A percentile compares a stretch with the other conserved stretches of the same genome.
Conservation (phyloP, 2,329 filamentous ascomycete species). For the Ophiostoma sp. region DNA sequence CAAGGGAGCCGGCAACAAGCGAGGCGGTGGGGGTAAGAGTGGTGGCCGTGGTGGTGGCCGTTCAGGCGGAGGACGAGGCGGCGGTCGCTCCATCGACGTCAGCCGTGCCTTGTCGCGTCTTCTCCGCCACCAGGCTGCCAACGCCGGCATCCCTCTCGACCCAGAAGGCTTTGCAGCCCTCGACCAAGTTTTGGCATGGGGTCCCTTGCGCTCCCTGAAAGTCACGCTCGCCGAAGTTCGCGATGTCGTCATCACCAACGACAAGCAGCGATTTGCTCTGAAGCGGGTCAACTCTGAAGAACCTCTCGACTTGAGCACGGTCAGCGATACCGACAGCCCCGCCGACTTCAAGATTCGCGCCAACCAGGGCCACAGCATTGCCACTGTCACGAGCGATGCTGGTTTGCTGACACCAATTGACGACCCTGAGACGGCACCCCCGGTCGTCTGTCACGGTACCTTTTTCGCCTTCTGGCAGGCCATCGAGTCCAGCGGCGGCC, state of each 20-base stretch:
- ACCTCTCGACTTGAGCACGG: conserved; percentile 28
- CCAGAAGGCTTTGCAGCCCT: conserved; percentile 60
- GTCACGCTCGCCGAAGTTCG: conserved; percentile 75
- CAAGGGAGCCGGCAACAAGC: neutral
- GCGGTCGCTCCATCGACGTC: conserved; percentile 49
- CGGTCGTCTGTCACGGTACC: conserved; percentile 80
- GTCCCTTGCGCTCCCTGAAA: conserved; percentile 64
- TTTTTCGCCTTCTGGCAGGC: conserved; percentile 76
- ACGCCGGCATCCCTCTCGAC: conserved; percentile 59
- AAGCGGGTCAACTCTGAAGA: conserved; percentile 51
- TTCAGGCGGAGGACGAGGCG: conserved; percentile 36
- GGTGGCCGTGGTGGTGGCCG: neutral
- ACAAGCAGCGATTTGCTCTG: conserved; percentile 89
- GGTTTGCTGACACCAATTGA: conserved; percentile 67
- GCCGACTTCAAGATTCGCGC: conserved; percentile 83
- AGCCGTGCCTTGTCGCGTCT: conserved; percentile 57
- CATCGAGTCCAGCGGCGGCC: conserved; percentile 74
- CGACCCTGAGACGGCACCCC: conserved; percentile 59
- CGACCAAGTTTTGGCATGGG: conserved; percentile 57
- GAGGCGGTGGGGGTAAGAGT: neutral
- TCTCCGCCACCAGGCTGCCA: conserved; percentile 57
- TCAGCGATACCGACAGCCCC: conserved; percentile 47
- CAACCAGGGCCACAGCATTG: conserved; percentile 89
- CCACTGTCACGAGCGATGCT: conserved; percentile 64
- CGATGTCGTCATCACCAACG: conserved; percentile 68